These are phyloP conservation scores for Chrysochromulina tobinii DNA, from an alignment of 78 protist species.

Conservation along the genomic window DNA sequence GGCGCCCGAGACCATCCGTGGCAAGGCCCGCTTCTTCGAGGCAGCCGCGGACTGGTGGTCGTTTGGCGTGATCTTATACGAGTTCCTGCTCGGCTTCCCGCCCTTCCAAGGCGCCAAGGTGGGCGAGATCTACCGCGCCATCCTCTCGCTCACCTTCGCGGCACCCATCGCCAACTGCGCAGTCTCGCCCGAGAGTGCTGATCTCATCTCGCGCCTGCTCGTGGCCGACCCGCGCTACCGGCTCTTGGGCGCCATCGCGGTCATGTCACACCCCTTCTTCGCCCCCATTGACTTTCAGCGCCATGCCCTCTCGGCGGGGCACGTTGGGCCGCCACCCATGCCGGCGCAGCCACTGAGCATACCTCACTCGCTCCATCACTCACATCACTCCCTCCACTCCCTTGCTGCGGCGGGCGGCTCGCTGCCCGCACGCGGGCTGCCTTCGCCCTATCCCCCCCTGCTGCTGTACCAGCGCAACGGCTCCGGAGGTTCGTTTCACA, in stretches of 20 bases:
- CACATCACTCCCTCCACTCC: no score
- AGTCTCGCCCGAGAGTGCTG: not conserved
- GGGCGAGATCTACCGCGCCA: constrained; percentile 5
- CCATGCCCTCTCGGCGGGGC: not conserved
- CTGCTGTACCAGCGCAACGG: no score
- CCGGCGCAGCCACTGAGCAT: no score
- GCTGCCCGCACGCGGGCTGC: no score
- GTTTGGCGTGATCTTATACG: not conserved
- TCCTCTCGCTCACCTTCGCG: not conserved
- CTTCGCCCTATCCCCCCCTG: no score
- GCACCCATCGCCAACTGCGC: not conserved
- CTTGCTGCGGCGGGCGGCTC: no score
- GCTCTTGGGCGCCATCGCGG: not conserved
- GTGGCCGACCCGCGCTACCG: not conserved
- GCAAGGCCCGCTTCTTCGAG: not conserved
- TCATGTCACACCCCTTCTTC: not conserved
- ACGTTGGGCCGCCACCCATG: no score
- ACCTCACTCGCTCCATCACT: no score
- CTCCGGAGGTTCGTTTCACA: no score
- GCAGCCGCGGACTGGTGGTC: not conserved
- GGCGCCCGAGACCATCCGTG: not conserved
- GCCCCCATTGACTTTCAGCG: not conserved
- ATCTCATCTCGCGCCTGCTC: not conserved
- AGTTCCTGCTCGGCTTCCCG: not conserved
- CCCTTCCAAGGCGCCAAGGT: constrained; percentile 7